Percentiles rank a stretch among this genome's conserved stretches.
phyloP scores from a whole-genome alignment of 2,329 filamentous ascomycete species.

The Fusarium sp. region DNA sequence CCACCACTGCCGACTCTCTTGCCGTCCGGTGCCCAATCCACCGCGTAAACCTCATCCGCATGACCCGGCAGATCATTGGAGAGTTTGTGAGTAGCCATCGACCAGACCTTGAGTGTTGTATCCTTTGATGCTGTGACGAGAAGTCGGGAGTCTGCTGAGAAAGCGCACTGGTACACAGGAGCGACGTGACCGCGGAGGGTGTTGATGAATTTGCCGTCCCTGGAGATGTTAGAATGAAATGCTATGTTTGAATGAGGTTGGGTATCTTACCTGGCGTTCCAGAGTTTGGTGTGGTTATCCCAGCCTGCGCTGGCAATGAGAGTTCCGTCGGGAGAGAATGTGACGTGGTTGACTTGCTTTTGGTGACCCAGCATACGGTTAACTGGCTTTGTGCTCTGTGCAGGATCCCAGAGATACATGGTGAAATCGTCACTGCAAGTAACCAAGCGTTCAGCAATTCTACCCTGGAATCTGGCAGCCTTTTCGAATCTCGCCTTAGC shows the following conservation, averaged over 20 bases:
- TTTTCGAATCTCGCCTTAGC: conserved; percentile 87
- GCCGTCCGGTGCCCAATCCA: conserved; percentile 95
- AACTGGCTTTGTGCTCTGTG: conserved; percentile 81
- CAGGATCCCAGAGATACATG: conserved; percentile 94
- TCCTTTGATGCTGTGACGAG: conserved; percentile 91
- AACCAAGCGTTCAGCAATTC: conserved; percentile 84
- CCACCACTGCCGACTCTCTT: conserved; percentile 90
- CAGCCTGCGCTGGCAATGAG: conserved; percentile 90
- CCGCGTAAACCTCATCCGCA: conserved; percentile 90
- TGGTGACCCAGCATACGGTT: conserved; percentile 93
- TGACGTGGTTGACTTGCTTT: conserved; percentile 96
- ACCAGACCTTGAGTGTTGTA: conserved; percentile 95
- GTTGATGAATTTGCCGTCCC: conserved; percentile 81
- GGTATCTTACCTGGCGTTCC: conserved; percentile 75
- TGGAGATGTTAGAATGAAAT: conserved; percentile 43
- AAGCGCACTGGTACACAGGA: conserved; percentile 91
- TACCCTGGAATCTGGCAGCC: conserved; percentile 79
- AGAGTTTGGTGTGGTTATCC: conserved; percentile 95
- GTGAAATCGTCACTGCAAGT: conserved; percentile 96
- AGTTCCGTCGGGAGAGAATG: conserved; percentile 89
- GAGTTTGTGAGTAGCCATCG: conserved; percentile 85
- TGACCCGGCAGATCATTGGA: conserved; percentile 86
- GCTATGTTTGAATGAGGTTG: background rate
- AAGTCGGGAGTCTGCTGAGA: conserved; percentile 90
- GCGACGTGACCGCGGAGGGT: conserved; percentile 90